Evolutionary conservation across 2,329 filamentous ascomycete species (phyloP).

Genomic region (Sporothrix globosa): DNA sequence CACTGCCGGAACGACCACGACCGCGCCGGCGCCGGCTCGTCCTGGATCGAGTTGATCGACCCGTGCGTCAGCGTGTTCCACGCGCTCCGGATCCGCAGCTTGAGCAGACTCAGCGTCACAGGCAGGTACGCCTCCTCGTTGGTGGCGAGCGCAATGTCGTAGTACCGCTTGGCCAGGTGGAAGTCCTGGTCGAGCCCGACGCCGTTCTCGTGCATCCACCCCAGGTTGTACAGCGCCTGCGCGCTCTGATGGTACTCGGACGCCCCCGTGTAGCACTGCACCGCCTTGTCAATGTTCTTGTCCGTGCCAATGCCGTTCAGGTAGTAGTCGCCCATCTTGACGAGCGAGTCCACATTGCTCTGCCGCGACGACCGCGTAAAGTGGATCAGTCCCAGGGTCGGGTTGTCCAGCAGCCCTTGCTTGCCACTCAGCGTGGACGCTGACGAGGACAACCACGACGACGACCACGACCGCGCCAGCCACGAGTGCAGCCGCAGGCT

Average conservation of each 20-base stretch:
- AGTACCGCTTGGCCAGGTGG: conserved; percentile 94
- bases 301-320: conserved; percentile 76
- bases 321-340: conserved; percentile 99
- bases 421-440: background rate
- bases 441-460: background rate
- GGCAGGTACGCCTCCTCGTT: conserved; percentile 94
- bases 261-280: conserved; percentile 87
- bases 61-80: conserved; percentile 95
- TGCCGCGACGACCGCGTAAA: conserved; percentile 96
- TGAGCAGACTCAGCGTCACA: conserved; percentile 84
- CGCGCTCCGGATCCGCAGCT: conserved; percentile 80
- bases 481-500: conserved; percentile 60
- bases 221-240: conserved; percentile 94
- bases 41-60: conserved; percentile 87
- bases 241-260: conserved; percentile 90
- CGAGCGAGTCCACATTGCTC: conserved; percentile 86
- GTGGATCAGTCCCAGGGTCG: conserved; percentile 76
- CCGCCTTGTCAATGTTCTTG: conserved; percentile 78
- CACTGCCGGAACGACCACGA: conserved; percentile 82
- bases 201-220: conserved; percentile 99
- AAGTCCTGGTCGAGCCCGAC: conserved; percentile 92
- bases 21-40: conserved; percentile 75
- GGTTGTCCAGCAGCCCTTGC: conserved; percentile 53
- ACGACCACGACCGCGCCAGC: conserved; percentile 40
- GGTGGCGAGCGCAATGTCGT: conserved; percentile 87